Percentiles rank a stretch among this genome's conserved stretches.
Evolutionary conservation across 2,329 filamentous ascomycete species (phyloP).

Genomic region (Torrubiellomyces zombiae): DNA sequence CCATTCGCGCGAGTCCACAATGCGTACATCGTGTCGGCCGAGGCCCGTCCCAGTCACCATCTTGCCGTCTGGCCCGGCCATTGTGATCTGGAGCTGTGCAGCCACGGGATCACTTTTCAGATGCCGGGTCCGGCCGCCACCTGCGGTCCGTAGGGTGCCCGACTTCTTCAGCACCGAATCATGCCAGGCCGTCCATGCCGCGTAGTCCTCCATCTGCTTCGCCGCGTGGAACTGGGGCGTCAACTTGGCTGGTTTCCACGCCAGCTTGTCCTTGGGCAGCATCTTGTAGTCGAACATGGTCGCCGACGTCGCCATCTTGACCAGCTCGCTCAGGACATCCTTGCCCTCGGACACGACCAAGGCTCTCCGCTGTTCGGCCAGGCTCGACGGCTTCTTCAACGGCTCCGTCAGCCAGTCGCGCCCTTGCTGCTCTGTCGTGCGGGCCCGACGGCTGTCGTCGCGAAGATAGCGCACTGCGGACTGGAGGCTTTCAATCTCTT

Average conservation of each 20-base stretch:
- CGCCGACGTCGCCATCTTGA: conserved; percentile 41
- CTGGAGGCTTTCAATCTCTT: conserved; percentile 48
- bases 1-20: conserved; percentile 39
- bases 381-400: conserved; percentile 27
- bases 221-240: conserved; percentile 52
- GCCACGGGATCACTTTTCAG: conserved; percentile 11
- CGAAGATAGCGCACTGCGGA: conserved; percentile 51
- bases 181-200: conserved; percentile 42
- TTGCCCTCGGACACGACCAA: conserved; percentile 43
- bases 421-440: conserved; percentile 36
- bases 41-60: conserved; percentile 14
- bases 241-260: conserved; percentile 47
- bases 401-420: conserved; percentile 48
- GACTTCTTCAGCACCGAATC: conserved; percentile 37
- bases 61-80: conserved; percentile 31
- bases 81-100: conserved; percentile 32
- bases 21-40: conserved; percentile 25
- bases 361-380: conserved; percentile 29
- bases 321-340: conserved; percentile 46
- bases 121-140: conserved; percentile 10
- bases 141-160: conserved; percentile 17
- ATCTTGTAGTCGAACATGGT: conserved; percentile 41
- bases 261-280: conserved; percentile 41
- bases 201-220: conserved; percentile 48
- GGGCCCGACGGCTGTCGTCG: conserved; percentile 47